phyloP scores from a whole-genome alignment of 306 rosid species.

The Lagenaria siceraria region DNA sequence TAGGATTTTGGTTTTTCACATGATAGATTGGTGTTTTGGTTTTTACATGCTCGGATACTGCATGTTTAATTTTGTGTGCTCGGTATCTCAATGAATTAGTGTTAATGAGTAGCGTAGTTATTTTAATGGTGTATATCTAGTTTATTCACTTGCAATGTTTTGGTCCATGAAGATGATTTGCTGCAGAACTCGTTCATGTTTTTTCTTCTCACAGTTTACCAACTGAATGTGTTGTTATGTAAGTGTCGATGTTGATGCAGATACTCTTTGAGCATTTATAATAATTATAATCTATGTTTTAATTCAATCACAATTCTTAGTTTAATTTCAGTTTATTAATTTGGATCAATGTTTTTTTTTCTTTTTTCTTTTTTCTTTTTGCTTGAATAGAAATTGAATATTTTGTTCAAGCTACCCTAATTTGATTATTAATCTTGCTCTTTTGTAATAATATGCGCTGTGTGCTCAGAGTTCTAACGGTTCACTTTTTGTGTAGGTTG shows the following conservation, averaged over 20 bases:
- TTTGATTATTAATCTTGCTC: neutral
- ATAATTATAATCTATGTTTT: neutral
- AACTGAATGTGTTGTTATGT: neutral
- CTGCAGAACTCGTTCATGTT: neutral
- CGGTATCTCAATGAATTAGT: neutral
- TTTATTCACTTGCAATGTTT: neutral
- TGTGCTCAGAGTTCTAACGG: constrained; percentile 9
- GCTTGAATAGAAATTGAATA: no score
- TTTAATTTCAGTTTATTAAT: neutral
- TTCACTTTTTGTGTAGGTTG: constrained; percentile 40
- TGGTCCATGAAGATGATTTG: neutral
- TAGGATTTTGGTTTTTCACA: neutral
- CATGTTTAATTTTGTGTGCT: neutral
- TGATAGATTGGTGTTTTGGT: no score
- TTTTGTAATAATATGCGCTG: neutral
- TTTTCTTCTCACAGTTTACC: neutral
- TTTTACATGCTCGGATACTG: neutral
- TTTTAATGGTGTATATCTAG: neutral
- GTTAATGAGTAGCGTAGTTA: neutral
- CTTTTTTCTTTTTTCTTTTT: no score
- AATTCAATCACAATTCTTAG: neutral
- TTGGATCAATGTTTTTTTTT: no score
- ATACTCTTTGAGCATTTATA: neutral
- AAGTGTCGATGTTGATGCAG: neutral
- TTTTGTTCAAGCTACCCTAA: neutral